phyloP scores from a whole-genome alignment of 2,329 filamentous ascomycete species.

The Pyrenophora teres region DNA sequence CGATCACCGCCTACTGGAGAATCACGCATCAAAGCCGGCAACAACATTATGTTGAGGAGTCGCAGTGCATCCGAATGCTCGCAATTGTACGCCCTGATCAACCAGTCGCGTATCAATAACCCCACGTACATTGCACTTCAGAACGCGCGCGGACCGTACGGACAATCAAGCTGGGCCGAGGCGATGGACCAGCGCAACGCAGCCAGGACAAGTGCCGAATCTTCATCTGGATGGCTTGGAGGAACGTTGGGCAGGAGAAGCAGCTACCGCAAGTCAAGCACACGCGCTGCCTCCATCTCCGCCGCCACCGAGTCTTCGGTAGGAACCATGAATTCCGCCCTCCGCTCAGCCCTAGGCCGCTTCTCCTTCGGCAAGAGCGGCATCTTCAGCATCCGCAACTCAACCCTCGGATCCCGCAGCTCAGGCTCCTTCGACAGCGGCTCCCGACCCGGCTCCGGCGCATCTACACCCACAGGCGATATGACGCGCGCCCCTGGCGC shows the following conservation, averaged over 20 bases:
- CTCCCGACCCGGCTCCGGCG: slow-evolving; percentile 42
- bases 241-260: slow-evolving; percentile 57
- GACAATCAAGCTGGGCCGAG: slow-evolving; percentile 54
- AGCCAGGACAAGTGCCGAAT: slow-evolving; percentile 43
- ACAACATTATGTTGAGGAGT: slow-evolving; percentile 90
- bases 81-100: slow-evolving; percentile 81
- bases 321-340: slow-evolving; percentile 76
- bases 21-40: slow-evolving; percentile 69
- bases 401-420: slow-evolving; percentile 67
- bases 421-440: slow-evolving; percentile 56
- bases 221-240: slow-evolving; percentile 55
- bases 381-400: slow-evolving; percentile 81
- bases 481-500: slow-evolving; percentile 42
- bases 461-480: slow-evolving; percentile 41
- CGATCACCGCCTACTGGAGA: slow-evolving; percentile 79
- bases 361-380: slow-evolving; percentile 71
- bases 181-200: slow-evolving; percentile 58
- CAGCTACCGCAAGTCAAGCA: slow-evolving; percentile 59
- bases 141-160: slow-evolving; percentile 68
- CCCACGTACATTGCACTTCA: slow-evolving; percentile 82
- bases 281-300: slow-evolving; percentile 59
- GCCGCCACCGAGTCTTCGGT: slow-evolving; percentile 76
- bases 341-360: slow-evolving; percentile 71
- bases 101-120: slow-evolving; percentile 88
- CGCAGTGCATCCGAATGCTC: slow-evolving; percentile 77